Evolutionary conservation across 2,329 filamentous ascomycete species (phyloP), one percentile per base, ranked within the genome.

Genomic region (Rhynchosporium graminicola): DNA sequence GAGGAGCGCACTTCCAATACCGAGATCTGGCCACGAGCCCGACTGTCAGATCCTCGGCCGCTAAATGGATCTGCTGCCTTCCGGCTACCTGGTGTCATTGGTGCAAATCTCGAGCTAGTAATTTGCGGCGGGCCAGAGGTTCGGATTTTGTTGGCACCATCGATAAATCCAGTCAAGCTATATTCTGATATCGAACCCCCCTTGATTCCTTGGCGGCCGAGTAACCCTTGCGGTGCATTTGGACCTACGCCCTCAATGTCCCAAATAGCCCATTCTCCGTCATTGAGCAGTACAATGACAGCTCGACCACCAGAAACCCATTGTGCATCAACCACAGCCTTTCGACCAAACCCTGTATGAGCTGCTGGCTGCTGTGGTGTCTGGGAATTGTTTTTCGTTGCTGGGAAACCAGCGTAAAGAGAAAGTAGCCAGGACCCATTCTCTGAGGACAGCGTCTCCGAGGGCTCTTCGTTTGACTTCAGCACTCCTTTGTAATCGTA

Each of bases 221-320:
- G 67, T 36, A 73, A 79, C 75, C 61, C 79, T 79, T 38, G 82
- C 72, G 62, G 79, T 73, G 54, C 78, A 73, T 42, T 79, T 73
- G 83, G 82, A 45, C 81, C 82, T 36, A 79, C 79, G 7, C 84
- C 83, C 65, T 87, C 83, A 50, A 88, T 79, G 68, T 88, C 86
- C 86, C 86, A 88, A 40, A 88, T 82, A 13, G 84, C 86, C 86
- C 86, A 88, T 71, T 86, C 85, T 6, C 86, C 86, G 67, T 88
- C 86, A 0, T 82, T 82, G 3, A 88, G 76, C 2, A 88, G 76
- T 0, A 79, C 78, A 46, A 88, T 75, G 33, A 88, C 76, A 4
- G 86, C 85, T 52, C 82, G 80, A 9, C 86, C 86, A 63, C 82
- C 81, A 2, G 81, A 77, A 54, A 88, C 81, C 86, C 86, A 88